Evolutionary conservation across 495 filamentous ascomycete species (phyloP).

Genomic region (Hyaloscypha hepaticicola): DNA sequence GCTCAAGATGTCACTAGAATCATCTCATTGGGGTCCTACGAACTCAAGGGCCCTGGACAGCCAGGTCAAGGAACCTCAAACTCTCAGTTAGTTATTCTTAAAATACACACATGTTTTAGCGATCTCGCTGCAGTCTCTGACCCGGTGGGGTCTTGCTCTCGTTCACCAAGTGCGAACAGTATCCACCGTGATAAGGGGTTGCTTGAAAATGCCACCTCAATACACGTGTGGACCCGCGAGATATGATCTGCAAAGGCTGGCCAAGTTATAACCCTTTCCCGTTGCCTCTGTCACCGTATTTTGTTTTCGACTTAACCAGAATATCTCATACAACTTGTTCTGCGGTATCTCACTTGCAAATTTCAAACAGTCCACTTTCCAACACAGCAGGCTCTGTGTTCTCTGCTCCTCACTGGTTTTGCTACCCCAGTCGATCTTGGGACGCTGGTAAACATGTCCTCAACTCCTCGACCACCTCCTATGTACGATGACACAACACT

Average conservation of each 20-base stretch:
- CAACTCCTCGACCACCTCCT: conserved; percentile 6
- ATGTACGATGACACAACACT: conserved; percentile 6
- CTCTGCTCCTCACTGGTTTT: neutral
- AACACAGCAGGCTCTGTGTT: neutral
- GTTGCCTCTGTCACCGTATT: neutral
- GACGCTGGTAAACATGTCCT: neutral
- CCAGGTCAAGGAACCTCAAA: neutral
- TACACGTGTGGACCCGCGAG: neutral
- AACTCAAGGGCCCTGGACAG: neutral
- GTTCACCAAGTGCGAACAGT: neutral
- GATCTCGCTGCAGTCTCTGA: neutral
- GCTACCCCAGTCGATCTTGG: neutral
- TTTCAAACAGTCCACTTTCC: neutral
- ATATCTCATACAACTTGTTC: neutral
- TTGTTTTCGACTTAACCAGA: neutral
- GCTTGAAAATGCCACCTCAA: neutral
- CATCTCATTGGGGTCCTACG: conserved; percentile 9
- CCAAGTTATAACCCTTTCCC: neutral
- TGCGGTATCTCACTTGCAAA: neutral
- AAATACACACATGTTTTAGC: neutral
- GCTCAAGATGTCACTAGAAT: conserved; percentile 3
- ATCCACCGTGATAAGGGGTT: neutral
- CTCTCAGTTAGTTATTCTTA: neutral
- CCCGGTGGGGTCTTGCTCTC: neutral
- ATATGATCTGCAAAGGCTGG: neutral